Base-by-base conservation (phyloP, 163 green algal species). In the Prototheca wickerhamii region DNA sequence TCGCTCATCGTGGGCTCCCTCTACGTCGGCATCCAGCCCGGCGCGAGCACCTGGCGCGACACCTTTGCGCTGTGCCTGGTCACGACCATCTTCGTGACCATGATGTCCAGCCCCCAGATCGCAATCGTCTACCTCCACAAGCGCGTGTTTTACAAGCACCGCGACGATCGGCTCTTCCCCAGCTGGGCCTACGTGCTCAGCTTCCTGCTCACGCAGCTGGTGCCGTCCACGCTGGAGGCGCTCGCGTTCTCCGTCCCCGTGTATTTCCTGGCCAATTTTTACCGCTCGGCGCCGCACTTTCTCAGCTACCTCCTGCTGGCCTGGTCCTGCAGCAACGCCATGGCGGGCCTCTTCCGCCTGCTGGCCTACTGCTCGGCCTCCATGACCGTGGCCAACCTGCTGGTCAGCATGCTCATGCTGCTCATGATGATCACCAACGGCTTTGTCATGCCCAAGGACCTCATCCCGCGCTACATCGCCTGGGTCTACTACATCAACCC, bases 101-200 rank as follows among this genome's bases (percentile, higher is more conserved):
- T 75, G 54, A 67, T 67, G 33, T 65, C 61, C 29, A 75, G 67
- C 64, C 68, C 61, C n/a, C n/a, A n/a, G n/a, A n/a, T n/a, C n/a
- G n/a, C n/a, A n/a, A n/a, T n/a, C n/a, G n/a, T n/a, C n/a, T n/a
- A n/a, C n/a, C n/a, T n/a, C n/a, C n/a, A n/a, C 37, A 44, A 21
- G 10, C 10, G 37, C 30, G 66, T 85, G 35, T 81, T 76, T 46
- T 85, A 72, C 70, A 85, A 82, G 66, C 76, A 84, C 33, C 72
- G 76, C 3, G 71, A 82, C 63, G 63, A 63, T 37, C 37, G 63
- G n/a, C 76, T 82, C 58, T 85, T 73, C 33, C 69, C 76, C 4
- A n/a, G 70, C 4, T 62, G 30, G 31, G 58, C 58, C 29, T 85
- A 71, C 46, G 53, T 66, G 25, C 43, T 69, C 3, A 60, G 32